Evolutionary conservation across 495 filamentous ascomycete species (phyloP), one percentile per base, ranked within the genome.

Genomic region (Chaetomium fimeti): DNA sequence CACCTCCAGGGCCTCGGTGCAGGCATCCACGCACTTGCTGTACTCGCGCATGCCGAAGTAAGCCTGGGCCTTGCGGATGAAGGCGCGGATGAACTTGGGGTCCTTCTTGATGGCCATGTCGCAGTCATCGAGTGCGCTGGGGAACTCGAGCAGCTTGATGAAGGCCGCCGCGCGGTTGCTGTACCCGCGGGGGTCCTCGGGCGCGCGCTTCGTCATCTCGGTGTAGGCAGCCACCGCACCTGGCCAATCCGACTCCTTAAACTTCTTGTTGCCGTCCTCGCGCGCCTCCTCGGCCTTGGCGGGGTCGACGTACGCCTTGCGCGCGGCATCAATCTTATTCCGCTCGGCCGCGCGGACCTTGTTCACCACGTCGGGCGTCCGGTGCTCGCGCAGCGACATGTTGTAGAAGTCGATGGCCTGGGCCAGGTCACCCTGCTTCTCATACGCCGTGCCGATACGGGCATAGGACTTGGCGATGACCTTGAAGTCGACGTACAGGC

Each of bases 41-140:
- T 95, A 98, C 76, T 99, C 92, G 69, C 92, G 89, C 94, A 99
- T 99, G 62, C 91, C 92, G 65, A 95, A 89, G 73, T 89, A 89
- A 18, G 93, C 91, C 76, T 96, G 91, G 0, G 92, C 91, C 81
- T 97, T 98, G 70, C 94, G 87, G 69, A 98, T 87, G 75, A 97
- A 97, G 1, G 94, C 94, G 36, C 93, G 85, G 79, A 98, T 92
- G 78, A 99, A 98, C 75, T 90, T 91, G 62, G 88, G 83, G 72
- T 99, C 94, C 58, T 88, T 90, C 83, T 88, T 88, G 76, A 94
- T 92, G 40, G 94, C 95, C 73, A 83, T 79, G 77, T 97, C 89
- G 74, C 95, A 98, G 81, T 99, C 95, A 55, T 90, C 85, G 52
- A 98, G 89, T 1, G 94, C 94, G 68, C 88, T 87, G 16, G 94